phyloP scores from a whole-genome alignment of 2,329 filamentous ascomycete species.

The Colletotrichum aenigma region DNA sequence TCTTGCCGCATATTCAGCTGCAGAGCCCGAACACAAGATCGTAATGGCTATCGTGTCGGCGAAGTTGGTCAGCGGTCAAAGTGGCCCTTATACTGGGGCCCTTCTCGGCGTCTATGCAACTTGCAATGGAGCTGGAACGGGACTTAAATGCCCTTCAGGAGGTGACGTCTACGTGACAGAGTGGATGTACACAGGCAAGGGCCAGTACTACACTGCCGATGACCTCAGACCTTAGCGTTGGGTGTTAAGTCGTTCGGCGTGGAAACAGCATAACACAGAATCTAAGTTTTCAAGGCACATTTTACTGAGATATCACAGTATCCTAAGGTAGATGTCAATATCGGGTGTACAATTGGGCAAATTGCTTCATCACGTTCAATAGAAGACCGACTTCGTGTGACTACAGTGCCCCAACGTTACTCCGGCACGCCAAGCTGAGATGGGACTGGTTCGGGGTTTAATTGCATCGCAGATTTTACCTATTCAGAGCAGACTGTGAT shows the following conservation, averaged over 20 bases:
- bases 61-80: background rate
- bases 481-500: background rate
- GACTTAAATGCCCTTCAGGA: background rate
- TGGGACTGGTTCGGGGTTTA: background rate
- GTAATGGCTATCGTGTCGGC: background rate
- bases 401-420: background rate
- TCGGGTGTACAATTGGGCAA: background rate
- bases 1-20: background rate
- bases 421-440: background rate
- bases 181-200: background rate
- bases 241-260: background rate
- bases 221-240: background rate
- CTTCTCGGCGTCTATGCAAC: background rate
- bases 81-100: background rate
- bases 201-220: background rate
- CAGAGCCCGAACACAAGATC: background rate
- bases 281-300: background rate
- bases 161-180: background rate
- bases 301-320: accelerated
- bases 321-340: accelerated
- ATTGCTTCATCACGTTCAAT: accelerated
- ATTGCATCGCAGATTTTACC: background rate
- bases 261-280: accelerated
- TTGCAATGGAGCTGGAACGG: background rate
- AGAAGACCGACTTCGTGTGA: background rate